phyloP scores from a whole-genome alignment of 2,329 filamentous ascomycete species.

The Cladobotryum mycophilum region DNA sequence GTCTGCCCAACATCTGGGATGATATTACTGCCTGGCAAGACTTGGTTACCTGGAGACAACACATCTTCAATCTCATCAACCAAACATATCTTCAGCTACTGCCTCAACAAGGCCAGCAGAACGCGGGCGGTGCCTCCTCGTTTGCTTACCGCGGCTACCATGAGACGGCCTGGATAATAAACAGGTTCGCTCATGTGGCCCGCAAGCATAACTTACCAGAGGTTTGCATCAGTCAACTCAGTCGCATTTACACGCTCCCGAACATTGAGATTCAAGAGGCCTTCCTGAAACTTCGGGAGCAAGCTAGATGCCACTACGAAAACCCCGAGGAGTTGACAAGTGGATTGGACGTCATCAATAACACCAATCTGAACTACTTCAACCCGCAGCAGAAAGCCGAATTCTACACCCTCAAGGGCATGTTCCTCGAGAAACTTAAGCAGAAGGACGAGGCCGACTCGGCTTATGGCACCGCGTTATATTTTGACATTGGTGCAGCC shows the following conservation, averaged over 20 bases:
- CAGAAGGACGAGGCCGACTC: constrained; percentile 88
- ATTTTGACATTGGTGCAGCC: constrained; percentile 89
- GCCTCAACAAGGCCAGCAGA: constrained; percentile 66
- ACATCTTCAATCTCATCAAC: constrained; percentile 98
- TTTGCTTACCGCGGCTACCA: constrained; percentile 97
- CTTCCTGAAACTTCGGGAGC: constrained; percentile 95
- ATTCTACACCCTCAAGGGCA: constrained; percentile 98
- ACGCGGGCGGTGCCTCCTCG: constrained; percentile 74
- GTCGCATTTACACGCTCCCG: constrained; percentile 94
- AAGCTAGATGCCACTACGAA: constrained; percentile 98
- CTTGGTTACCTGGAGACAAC: constrained; percentile 97
- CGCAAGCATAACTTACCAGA: constrained; percentile 95
- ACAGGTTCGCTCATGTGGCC: constrained; percentile 94
- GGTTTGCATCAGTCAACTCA: constrained; percentile 94
- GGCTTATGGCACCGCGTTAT: constrained; percentile 89
- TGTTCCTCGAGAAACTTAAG: constrained; percentile 93
- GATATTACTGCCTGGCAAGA: constrained; percentile 99
- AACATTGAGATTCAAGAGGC: constrained; percentile 99
- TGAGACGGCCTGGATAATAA: constrained; percentile 99
- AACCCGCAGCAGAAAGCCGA: constrained; percentile 93
- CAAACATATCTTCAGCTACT: constrained; percentile 82
- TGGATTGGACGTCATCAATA: constrained; percentile 97
- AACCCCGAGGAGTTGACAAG: constrained; percentile 87
- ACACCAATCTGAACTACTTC: constrained; percentile 98
- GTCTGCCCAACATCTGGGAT: constrained; percentile 96